Base-by-base conservation (phyloP, 2,329 filamentous ascomycete species). In the Bipolaris bicolor region DNA sequence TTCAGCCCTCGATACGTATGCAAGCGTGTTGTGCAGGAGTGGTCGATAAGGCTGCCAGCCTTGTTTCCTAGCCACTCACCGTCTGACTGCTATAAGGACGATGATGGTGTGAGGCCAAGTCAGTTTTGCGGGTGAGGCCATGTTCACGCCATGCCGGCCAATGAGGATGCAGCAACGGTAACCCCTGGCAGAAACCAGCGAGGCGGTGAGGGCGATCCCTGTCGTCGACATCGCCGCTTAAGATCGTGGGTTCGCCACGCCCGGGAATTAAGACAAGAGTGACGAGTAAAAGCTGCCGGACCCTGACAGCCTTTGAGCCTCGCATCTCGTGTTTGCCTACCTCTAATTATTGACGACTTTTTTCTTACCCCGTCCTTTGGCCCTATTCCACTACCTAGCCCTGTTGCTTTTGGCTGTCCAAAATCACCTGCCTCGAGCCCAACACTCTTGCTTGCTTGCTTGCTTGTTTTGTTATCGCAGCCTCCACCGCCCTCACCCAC, bases 121-220 rank as follows among this genome's bases (percentile, higher is more conserved):
- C 6, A 13, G 26, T 22, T n/a, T 22, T 31, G 34, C 33, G 40
- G 49, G 56, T 73, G 63, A 65, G 59, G 66, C 67, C 69, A 74
- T 60, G 20, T 70, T 73, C 69, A 71, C 71, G 71, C 70, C 70
- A 69, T 37, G 40, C 43, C 39, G 52, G 22, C 47, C 58, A 50
- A 49, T 58, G 37, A 39, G 43, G 39, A 47, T 45, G 48, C 33
- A 20, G 7, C 9, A n/a, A n/a, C 18, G 3, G 43, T 15, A 56
- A 36, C 67, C 68, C 68, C 66, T 68, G 66, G 64, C 67, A 67
- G 61, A 68, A 71, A 29, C 3, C 3, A 3, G 18, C 11, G 47
- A 31, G 26, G 55, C 55, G 55, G 55, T 55, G 54, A 57, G 33
- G 29, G 56, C 63, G 65, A 65, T 63, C 59, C 52, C 53, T 53